Base-by-base conservation (phyloP, 768 basidiomycete species). In the Aureoboletus auriporus region DNA sequence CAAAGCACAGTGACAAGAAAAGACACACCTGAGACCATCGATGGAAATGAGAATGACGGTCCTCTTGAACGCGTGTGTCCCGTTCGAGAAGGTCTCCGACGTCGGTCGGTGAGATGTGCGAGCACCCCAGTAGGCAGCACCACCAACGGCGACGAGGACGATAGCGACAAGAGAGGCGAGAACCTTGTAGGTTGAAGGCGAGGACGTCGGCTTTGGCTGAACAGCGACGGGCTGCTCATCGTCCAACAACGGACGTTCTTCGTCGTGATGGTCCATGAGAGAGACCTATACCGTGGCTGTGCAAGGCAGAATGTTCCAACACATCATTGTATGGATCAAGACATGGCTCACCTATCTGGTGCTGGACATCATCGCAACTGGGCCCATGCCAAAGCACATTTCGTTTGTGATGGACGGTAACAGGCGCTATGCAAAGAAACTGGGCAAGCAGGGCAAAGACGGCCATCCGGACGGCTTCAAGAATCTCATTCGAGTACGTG, bases 381-480 rank as follows among this genome's bases (percentile, higher is more conserved):
- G 93, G 0, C 94, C 95, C 0, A 76, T 94, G 8, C 96, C 96
- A 0, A 68, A 73, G 37, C 96, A 99, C 71, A 79, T 98, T 27
- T 93, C 89, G 2, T 94, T 99, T 63, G 84, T 95, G 26, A 94
- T 99, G 93, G 96, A 99, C 62, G 96, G 96, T 4, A 97, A 98
- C 65, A 74, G 96, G 45, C 76, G 96, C 10, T 95, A 89, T 62
- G 94, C 96, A 1, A 75, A 90, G 65, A 69, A 72, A 56, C 70
- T 78, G 17, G 79, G 83, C 13, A 78, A 82, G 65, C 65, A 74
- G n/a, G 76, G 89, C 16, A 72, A 73, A 30, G 74, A 92, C 53
- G 95, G 96, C 3, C 95, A 99, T 65, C 71, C 74, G 6, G 84
- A 86, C 39, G 96, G 96, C 0, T 98, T 91, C 64, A 65, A 79